A percentile compares a stretch with the other conserved stretches of the same genome.
phyloP scores from a whole-genome alignment of 78 protist species.

The slime mould (Dictyostelium discoideum) region DNA sequence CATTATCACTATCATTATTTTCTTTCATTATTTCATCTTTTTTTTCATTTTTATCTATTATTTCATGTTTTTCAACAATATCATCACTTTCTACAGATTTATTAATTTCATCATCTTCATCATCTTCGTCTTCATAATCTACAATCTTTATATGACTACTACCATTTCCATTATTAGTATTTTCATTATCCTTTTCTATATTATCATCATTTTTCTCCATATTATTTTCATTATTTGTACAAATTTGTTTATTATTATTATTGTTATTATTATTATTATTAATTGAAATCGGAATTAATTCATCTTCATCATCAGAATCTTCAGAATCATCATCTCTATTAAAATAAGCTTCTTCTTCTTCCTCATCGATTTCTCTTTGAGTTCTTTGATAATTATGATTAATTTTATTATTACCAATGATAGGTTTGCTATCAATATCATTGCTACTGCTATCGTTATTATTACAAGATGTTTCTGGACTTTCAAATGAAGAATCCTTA shows the following conservation, averaged over 20 bases:
- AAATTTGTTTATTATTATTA: not conserved
- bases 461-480: conserved; percentile 54
- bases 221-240: conserved; percentile 24
- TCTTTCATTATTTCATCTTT: too few relatives aligned
- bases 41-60: not conserved
- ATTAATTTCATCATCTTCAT: not conserved
- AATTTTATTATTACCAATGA: not conserved
- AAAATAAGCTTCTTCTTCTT: conserved; percentile 45
- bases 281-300: too few relatives aligned
- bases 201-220: not conserved
- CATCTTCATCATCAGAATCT: not conserved
- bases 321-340: conserved; percentile 24
- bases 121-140: conserved; percentile 20
- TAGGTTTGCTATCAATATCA: not conserved
- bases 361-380: conserved; percentile 33
- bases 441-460: not conserved
- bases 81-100: not conserved
- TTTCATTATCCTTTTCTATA: not conserved
- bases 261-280: not conserved
- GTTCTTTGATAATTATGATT: conserved; percentile 24
- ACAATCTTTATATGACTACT: not conserved
- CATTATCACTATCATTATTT: too few relatives aligned
- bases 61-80: not conserved
- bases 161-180: not conserved
- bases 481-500: not conserved